phyloP scores from a whole-genome alignment of 2,329 filamentous ascomycete species.

The Colletotrichum sp. region DNA sequence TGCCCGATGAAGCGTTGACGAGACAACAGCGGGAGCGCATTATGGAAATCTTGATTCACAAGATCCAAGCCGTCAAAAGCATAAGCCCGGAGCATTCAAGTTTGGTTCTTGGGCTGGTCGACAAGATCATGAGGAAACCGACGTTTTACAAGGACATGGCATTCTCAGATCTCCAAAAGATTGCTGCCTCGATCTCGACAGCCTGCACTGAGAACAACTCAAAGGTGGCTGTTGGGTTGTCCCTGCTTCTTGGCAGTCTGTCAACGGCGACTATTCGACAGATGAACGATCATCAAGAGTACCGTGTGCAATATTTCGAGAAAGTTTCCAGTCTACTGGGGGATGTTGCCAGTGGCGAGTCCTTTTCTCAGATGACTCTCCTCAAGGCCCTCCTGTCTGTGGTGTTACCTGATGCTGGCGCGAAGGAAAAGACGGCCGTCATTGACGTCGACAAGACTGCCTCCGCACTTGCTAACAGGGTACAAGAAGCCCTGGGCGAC shows the following conservation, averaged over 20 bases:
- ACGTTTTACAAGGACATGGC: constrained; percentile 55
- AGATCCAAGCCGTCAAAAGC: constrained; percentile 27
- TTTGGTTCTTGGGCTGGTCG: constrained; percentile 47
- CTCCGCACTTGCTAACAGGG: background rate
- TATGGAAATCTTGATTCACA: constrained; percentile 37
- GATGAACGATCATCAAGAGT: constrained; percentile 49
- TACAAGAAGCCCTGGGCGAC: constrained; percentile 4
- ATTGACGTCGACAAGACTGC: background rate
- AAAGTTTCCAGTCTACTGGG: constrained; percentile 28
- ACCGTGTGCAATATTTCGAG: constrained; percentile 45
- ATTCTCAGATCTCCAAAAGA: constrained; percentile 40
- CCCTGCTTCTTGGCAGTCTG: constrained; percentile 4
- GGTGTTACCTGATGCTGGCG: constrained; percentile 30
- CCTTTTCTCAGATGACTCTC: constrained; percentile 38
- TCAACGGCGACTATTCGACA: constrained; percentile 40
- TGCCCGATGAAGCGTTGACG: constrained; percentile 43
- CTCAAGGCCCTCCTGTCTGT: constrained; percentile 38
- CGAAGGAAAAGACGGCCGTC: constrained; percentile 1
- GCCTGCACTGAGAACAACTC: background rate
- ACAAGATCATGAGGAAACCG: constrained; percentile 55
- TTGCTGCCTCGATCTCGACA: constrained; percentile 35
- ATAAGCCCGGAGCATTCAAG: constrained; percentile 36
- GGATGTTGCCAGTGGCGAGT: constrained; percentile 6
- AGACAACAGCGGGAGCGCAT: constrained; percentile 49
- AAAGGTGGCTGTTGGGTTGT: background rate